Conservation (phyloP, 2,329 filamentous ascomycete species). For the Aspergillus sp. region DNA sequence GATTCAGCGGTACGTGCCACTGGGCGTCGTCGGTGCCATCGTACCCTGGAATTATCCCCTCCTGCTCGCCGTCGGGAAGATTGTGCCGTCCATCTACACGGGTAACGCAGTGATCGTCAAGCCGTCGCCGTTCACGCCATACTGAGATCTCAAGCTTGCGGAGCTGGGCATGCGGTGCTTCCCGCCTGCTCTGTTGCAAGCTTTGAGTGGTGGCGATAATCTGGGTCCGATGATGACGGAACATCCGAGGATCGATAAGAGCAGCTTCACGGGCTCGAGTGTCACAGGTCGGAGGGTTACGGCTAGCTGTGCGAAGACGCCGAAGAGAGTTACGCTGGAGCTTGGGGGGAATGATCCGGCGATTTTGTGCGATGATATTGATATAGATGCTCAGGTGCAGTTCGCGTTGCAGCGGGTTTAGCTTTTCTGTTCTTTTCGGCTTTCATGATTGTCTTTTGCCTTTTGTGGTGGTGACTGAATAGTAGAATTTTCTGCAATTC, state of each 20-base stretch:
- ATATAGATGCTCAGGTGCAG: constrained; percentile 39
- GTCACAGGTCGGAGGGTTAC: constrained; percentile 52
- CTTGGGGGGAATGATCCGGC: constrained; percentile 58
- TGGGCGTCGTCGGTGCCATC: constrained; percentile 52
- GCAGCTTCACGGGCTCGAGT: constrained; percentile 60
- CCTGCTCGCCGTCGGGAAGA: constrained; percentile 49
- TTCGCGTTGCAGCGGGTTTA: too few relatives aligned
- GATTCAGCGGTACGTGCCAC: constrained; percentile 36
- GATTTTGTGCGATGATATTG: constrained; percentile 55
- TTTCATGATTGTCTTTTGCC: too few relatives aligned
- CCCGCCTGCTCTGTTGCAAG: constrained; percentile 58
- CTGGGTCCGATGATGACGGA: constrained; percentile 55
- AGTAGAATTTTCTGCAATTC: too few relatives aligned
- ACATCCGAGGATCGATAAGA: constrained; percentile 57
- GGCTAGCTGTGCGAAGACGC: constrained; percentile 49
- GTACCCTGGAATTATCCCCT: constrained; percentile 60
- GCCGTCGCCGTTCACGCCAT: constrained; percentile 53
- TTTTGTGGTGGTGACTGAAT: too few relatives aligned
- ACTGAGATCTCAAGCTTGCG: constrained; percentile 55
- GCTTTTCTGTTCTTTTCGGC: too few relatives aligned
- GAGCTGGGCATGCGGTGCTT: constrained; percentile 52
- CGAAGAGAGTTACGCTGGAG: constrained; percentile 57
- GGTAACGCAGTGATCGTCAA: constrained; percentile 57
- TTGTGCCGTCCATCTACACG: constrained; percentile 50
- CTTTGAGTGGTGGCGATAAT: constrained; percentile 54